phyloP scores from a whole-genome alignment of 2,329 filamentous ascomycete species.

The Neobulgaria alba region DNA sequence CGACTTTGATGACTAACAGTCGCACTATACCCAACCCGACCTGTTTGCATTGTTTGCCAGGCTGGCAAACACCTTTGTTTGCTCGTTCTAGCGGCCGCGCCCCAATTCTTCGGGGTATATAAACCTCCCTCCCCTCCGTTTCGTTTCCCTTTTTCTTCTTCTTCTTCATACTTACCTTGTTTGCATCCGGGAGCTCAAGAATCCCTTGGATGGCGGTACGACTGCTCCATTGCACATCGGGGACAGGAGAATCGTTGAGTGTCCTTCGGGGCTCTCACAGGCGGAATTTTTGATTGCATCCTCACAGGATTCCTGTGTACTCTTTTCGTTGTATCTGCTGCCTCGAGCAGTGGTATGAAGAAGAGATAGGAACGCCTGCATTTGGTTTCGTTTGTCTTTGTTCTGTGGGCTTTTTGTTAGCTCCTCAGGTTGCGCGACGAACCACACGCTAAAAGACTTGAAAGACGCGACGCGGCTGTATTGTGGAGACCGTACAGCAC shows the following conservation, averaged over 20 bases:
- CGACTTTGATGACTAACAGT: too few species aligned
- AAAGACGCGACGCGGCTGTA: too few species aligned
- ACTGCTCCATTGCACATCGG: conserved; percentile 51
- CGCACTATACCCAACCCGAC: too few species aligned
- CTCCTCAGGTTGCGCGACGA: too few species aligned
- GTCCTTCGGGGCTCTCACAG: conserved; percentile 37
- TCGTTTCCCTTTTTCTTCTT: neutral
- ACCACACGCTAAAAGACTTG: too few species aligned
- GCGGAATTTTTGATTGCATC: conserved; percentile 41
- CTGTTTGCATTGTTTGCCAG: neutral
- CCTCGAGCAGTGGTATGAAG: neutral
- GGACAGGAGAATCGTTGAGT: conserved; percentile 34
- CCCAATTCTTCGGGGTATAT: neutral
- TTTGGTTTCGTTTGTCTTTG: too few species aligned
- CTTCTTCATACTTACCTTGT: conserved; percentile 32
- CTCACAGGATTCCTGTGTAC: conserved; percentile 11
- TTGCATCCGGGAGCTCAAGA: conserved; percentile 24
- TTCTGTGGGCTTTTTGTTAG: too few species aligned
- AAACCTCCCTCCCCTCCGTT: neutral
- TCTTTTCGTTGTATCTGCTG: conserved; percentile 20
- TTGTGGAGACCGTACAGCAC: too few species aligned
- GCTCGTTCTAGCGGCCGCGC: neutral
- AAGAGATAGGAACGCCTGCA: too few species aligned
- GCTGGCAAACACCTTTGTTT: neutral
- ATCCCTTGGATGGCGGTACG: conserved; percentile 23